These are phyloP conservation scores for Myxozyma sirexii DNA, from an alignment of 805 yeast genomes.

Conservation along the genomic window DNA sequence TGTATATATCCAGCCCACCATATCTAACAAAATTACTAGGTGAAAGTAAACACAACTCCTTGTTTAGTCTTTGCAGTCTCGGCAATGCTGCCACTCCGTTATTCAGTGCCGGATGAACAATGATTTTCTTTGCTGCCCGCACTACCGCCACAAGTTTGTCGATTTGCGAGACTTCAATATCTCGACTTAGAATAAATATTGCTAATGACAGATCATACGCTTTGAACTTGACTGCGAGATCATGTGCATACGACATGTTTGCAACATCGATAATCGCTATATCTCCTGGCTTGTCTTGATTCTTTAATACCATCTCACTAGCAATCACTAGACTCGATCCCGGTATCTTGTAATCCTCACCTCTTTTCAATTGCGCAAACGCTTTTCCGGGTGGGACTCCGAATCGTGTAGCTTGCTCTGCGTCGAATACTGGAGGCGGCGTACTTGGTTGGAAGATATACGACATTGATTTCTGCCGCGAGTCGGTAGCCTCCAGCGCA, in stretches of 20 bases:
- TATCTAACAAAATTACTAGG: not conserved
- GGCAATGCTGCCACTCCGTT: not conserved
- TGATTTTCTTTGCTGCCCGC: not conserved
- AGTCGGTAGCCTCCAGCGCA: not conserved
- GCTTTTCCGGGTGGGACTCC: conserved; percentile 69
- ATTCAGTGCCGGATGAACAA: not conserved
- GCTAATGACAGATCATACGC: not conserved
- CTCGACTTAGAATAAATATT: not conserved
- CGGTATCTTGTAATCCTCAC: conserved; percentile 44
- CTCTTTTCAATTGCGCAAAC: conserved; percentile 62
- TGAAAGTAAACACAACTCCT: not conserved
- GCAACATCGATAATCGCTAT: conserved; percentile 8
- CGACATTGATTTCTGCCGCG: conserved; percentile 63
- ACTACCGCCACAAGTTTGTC: not conserved
- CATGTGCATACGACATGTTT: not conserved
- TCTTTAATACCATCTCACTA: not conserved
- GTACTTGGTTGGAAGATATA: conserved; percentile 67
- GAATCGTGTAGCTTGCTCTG: conserved; percentile 62
- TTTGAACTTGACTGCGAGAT: not conserved
- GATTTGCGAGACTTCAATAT: not conserved
- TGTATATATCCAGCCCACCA: not conserved
- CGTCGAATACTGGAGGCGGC: conserved; percentile 73
- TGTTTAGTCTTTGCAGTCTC: not conserved
- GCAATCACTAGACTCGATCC: not conserved
- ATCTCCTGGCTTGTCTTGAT: not conserved